Conservation (phyloP, 2,329 filamentous ascomycete species). For the Nectriaceae sp. region DNA sequence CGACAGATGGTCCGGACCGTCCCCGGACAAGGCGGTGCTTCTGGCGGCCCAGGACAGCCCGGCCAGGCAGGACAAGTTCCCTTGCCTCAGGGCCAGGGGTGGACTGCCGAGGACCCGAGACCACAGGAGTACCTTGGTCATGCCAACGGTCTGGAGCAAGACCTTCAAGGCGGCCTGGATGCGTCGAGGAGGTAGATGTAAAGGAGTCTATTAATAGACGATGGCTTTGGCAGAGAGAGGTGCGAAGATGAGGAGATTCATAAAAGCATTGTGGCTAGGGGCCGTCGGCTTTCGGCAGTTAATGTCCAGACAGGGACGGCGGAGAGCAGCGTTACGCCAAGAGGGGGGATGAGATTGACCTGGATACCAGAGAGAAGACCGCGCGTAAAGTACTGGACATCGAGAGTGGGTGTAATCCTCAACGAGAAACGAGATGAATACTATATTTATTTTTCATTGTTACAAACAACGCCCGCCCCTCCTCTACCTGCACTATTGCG, state of each 20-base stretch:
- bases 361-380: conserved; percentile 11
- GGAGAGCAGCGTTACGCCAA: too few species aligned
- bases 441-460: conserved; percentile 19
- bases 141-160: conserved; percentile 56
- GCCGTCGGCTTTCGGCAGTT: not conserved
- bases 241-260: conserved; percentile 1
- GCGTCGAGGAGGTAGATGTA: conserved; percentile 26
- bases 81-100: conserved; percentile 53
- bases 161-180: conserved; percentile 53
- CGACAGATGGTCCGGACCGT: conserved; percentile 61
- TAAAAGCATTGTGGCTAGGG: not conserved
- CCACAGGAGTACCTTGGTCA: conserved; percentile 59
- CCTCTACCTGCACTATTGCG: too few species aligned
- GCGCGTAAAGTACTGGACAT: not conserved
- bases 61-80: conserved; percentile 48
- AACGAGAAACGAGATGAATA: conserved; percentile 27
- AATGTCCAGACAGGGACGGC: not conserved
- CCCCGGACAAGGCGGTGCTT: conserved; percentile 39
- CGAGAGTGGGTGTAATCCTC: conserved; percentile 7
- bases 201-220: not conserved
- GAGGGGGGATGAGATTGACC: conserved; percentile 7
- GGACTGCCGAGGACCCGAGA: conserved; percentile 61
- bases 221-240: conserved; percentile 5
- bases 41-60: conserved; percentile 38
- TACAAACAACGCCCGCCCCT: conserved; percentile 2